phyloP scores from a whole-genome alignment of 2,329 filamentous ascomycete genomes.

The Akanthomyces dipterigenus region DNA sequence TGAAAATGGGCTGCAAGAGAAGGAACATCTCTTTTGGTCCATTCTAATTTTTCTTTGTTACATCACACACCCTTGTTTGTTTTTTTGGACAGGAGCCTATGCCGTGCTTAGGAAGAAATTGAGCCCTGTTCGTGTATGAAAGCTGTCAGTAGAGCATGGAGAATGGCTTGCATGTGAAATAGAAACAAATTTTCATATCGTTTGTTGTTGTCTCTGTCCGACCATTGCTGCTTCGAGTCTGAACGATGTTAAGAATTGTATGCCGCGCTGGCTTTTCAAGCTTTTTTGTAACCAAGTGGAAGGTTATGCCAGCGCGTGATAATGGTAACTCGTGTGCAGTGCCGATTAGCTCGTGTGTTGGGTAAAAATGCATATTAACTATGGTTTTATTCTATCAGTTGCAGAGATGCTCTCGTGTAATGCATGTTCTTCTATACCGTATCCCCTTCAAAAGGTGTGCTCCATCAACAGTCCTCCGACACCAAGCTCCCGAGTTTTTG shows the following conservation, averaged over 20 bases:
- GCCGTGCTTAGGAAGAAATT: neutral
- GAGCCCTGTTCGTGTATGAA: constrained; percentile 11
- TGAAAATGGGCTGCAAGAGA: neutral
- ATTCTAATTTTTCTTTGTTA: constrained; percentile 8
- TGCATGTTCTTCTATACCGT: neutral
- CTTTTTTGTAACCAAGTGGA: neutral
- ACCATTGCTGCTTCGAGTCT: no score
- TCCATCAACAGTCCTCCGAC: no score
- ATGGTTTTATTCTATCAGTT: neutral
- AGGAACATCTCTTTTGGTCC: neutral
- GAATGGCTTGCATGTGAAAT: constrained; percentile 16
- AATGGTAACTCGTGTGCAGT: neutral
- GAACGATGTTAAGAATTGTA: no score
- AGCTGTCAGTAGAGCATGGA: constrained; percentile 11
- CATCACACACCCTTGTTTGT: constrained; percentile 14
- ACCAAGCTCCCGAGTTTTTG: no score
- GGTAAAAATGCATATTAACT: neutral
- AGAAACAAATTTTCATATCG: constrained; percentile 15
- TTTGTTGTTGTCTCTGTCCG: constrained; percentile 2
- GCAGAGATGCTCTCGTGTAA: neutral
- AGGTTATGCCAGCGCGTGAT: neutral
- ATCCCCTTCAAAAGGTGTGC: neutral
- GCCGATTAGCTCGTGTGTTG: neutral
- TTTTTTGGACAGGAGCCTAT: constrained; percentile 20
- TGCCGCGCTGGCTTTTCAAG: neutral